A percentile compares a stretch with the other conserved stretches of the same genome.
phyloP scores from a whole-genome alignment of 106 monocot species.

The Gastrodia elata region DNA sequence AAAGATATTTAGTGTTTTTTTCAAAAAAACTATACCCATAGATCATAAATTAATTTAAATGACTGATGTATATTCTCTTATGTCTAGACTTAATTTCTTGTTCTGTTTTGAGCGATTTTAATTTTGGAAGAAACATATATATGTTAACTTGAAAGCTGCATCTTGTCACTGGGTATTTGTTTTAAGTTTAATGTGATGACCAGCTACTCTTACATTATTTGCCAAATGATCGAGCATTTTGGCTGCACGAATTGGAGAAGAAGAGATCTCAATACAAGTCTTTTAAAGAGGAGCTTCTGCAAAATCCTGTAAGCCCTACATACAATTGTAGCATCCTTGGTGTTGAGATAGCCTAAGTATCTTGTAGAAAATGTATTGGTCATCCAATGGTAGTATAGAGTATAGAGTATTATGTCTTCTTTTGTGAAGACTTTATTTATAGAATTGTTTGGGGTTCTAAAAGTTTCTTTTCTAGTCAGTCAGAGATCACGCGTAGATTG shows the following conservation, averaged over 20 bases:
- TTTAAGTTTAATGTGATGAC: slow-evolving; percentile 20
- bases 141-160: background rate
- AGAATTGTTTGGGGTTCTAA: slow-evolving; percentile 26
- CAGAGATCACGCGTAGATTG: slow-evolving; percentile 84
- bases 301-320: slow-evolving; percentile 69
- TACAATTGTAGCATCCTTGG: background rate
- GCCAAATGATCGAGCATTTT: slow-evolving; percentile 64
- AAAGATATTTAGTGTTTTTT: background rate
- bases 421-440: background rate
- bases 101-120: background rate
- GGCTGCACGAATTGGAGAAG: slow-evolving; percentile 79
- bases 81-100: background rate
- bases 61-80: background rate
- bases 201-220: slow-evolving; percentile 90
- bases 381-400: background rate
- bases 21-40: background rate
- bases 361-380: background rate
- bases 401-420: background rate
- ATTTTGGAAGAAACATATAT: background rate
- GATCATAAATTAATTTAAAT: background rate
- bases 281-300: slow-evolving; percentile 87
- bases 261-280: slow-evolving; percentile 76
- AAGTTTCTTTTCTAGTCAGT: slow-evolving; percentile 66
- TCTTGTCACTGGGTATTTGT: background rate
- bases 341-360: slow-evolving; percentile 2